Evolutionary conservation across 495 filamentous ascomycete genomes (phyloP).

Genomic region (Lophiostoma macrostomum): DNA sequence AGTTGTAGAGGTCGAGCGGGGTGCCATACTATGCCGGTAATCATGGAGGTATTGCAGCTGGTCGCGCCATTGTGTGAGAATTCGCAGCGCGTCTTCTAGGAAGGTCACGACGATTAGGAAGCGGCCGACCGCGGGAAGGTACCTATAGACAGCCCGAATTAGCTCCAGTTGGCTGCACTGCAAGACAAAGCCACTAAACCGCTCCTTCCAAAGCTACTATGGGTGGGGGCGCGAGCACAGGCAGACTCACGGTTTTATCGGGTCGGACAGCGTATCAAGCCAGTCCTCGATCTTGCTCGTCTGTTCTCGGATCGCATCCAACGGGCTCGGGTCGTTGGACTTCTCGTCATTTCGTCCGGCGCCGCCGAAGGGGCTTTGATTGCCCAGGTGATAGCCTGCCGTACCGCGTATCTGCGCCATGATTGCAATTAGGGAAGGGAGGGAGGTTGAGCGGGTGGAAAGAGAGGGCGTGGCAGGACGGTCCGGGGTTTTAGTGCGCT

Average conservation of each 20-base stretch:
- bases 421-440: slow-evolving; percentile 24
- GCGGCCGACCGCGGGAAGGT: slow-evolving; percentile 89
- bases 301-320: slow-evolving; percentile 88
- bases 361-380: slow-evolving; percentile 50
- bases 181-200: too few species aligned
- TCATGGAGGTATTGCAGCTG: slow-evolving; percentile 90
- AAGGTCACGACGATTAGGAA: slow-evolving; percentile 99
- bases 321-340: slow-evolving; percentile 74
- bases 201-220: background rate
- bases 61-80: slow-evolving; percentile 96
- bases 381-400: slow-evolving; percentile 89
- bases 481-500: slow-evolving; percentile 22
- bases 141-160: slow-evolving; percentile 51
- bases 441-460: slow-evolving; percentile 1
- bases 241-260: slow-evolving; percentile 86
- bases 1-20: slow-evolving; percentile 9
- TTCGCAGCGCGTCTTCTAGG: slow-evolving; percentile 91
- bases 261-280: slow-evolving; percentile 83
- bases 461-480: slow-evolving; percentile 12
- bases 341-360: slow-evolving; percentile 59
- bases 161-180: slow-evolving; percentile 8
- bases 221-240: background rate
- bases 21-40: slow-evolving; percentile 79
- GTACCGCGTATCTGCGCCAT: slow-evolving; percentile 98
- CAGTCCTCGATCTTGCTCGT: slow-evolving; percentile 98